phyloP scores from a whole-genome alignment of 352 stramenopile genomes.

The Pythium dissimile region DNA sequence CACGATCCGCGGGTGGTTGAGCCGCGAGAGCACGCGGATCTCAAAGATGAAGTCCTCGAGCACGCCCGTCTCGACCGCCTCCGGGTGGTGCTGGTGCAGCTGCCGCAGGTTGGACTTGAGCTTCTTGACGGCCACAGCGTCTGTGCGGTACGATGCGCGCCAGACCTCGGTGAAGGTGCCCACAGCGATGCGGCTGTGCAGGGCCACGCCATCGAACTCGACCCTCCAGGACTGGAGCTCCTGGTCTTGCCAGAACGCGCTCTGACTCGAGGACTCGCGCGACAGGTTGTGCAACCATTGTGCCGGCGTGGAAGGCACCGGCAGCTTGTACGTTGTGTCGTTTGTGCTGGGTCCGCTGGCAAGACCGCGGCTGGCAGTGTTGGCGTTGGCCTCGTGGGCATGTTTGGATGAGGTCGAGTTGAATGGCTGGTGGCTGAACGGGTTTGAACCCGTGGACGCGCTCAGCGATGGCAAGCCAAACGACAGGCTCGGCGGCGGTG shows the following conservation, averaged over 20 bases:
- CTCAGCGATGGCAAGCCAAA: background rate
- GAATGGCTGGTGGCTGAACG: background rate
- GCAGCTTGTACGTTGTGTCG: too few species aligned
- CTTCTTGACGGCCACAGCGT: constrained; percentile 37
- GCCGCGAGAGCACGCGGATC: constrained; percentile 41
- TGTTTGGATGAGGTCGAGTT: background rate
- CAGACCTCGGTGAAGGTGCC: constrained; percentile 39
- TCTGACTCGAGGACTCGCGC: background rate
- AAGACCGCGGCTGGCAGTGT: too few species aligned
- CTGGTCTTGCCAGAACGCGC: constrained; percentile 31
- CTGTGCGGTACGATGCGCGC: constrained; percentile 35
- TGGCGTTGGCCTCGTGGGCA: too few species aligned
- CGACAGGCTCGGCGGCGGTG: background rate
- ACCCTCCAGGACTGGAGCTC: constrained; percentile 39
- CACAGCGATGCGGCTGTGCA: constrained; percentile 22
- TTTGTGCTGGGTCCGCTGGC: too few species aligned
- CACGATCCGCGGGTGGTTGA: constrained; percentile 51
- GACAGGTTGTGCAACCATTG: background rate
- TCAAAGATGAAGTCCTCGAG: constrained; percentile 49
- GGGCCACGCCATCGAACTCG: constrained; percentile 29
- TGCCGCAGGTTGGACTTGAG: constrained; percentile 26
- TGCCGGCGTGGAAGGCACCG: background rate
- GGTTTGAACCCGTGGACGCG: background rate
- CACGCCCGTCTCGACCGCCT: constrained; percentile 23
- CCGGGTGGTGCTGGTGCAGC: constrained; percentile 20